Evolutionary conservation across 1,139 yeast species (phyloP).

Genomic region (Candida tropicalis): DNA sequence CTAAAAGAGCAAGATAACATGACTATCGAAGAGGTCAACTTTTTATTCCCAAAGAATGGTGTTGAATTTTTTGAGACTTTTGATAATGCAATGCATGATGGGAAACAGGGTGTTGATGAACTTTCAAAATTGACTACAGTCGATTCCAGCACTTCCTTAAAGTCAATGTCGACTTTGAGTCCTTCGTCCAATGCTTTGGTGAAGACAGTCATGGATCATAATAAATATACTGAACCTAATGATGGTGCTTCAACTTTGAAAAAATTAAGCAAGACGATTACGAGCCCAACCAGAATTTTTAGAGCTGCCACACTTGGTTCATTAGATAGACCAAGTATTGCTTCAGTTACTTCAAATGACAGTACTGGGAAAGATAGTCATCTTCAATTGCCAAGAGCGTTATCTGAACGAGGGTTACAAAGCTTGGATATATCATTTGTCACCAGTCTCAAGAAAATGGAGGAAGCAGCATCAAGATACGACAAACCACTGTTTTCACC

Average conservation of each 20-base stretch:
- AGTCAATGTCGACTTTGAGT: slow-evolving; percentile 16
- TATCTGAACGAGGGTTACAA: slow-evolving; percentile 33
- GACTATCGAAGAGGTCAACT: slow-evolving; percentile 66
- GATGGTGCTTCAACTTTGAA: slow-evolving; percentile 19
- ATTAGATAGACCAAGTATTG: slow-evolving; percentile 5
- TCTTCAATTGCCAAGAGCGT: slow-evolving; percentile 32
- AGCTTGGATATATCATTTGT: slow-evolving; percentile 40
- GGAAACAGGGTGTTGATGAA: slow-evolving; percentile 2
- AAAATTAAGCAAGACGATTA: slow-evolving; percentile 23
- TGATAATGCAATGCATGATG: slow-evolving; percentile 23
- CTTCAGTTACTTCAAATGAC: slow-evolving; percentile 4
- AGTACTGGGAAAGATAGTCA: slow-evolving; percentile 5
- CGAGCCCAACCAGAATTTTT: slow-evolving; percentile 24
- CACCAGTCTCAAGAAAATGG: slow-evolving; percentile 27
- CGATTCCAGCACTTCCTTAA: slow-evolving; percentile 1
- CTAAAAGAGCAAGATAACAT: slow-evolving; percentile 9
- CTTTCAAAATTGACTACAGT: not conserved
- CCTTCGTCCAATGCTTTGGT: slow-evolving; percentile 20
- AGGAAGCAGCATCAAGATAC: slow-evolving; percentile 29
- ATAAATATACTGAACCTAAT: not conserved
- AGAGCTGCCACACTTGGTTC: not conserved
- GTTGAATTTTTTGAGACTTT: slow-evolving; percentile 28
- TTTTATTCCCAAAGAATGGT: slow-evolving; percentile 60
- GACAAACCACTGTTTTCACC: slow-evolving; percentile 7
- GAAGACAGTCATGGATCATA: slow-evolving; percentile 12